phyloP scores from a whole-genome alignment of 345 rosid genomes.

The Eucalyptus polyanthemos region DNA sequence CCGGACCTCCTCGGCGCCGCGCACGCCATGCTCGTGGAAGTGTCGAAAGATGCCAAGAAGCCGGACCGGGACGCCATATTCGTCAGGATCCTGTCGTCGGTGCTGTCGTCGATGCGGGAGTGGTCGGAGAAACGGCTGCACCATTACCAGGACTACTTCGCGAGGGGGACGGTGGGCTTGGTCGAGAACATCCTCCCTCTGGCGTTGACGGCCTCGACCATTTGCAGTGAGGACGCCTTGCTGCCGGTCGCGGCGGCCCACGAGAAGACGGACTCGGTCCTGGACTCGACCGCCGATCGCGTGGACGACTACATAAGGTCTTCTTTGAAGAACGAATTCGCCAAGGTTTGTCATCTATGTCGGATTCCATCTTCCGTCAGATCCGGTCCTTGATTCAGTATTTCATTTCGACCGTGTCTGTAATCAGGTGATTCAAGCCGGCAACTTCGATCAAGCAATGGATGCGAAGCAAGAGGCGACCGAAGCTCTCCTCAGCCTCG shows the following conservation, averaged over 20 bases:
- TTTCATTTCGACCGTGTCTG: neutral
- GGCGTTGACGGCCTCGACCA: constrained; percentile 60
- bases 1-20: constrained; percentile 33
- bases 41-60: constrained; percentile 30
- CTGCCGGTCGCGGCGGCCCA: constrained; percentile 4
- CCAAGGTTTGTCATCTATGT: constrained; percentile 22
- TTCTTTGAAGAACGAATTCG: constrained; percentile 60
- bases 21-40: constrained; percentile 27
- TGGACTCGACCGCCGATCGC: constrained; percentile 51
- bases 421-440: neutral
- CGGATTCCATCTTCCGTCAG: neutral
- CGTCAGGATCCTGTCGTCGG: constrained; percentile 17
- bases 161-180: constrained; percentile 44
- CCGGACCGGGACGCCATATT: constrained; percentile 26
- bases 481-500: constrained; percentile 23
- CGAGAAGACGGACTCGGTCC: constrained; percentile 31
- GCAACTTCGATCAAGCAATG: constrained; percentile 6
- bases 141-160: constrained; percentile 69
- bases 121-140: constrained; percentile 36
- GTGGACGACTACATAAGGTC: constrained; percentile 71
- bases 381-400: constrained; percentile 1
- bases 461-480: constrained; percentile 16
- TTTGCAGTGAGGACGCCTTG: constrained; percentile 56
- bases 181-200: constrained; percentile 71
- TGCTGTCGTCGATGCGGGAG: constrained; percentile 26